Evolutionary conservation across 176 grass and related monocot species (phyloP).

Genomic region (Triticum timopheevii): DNA sequence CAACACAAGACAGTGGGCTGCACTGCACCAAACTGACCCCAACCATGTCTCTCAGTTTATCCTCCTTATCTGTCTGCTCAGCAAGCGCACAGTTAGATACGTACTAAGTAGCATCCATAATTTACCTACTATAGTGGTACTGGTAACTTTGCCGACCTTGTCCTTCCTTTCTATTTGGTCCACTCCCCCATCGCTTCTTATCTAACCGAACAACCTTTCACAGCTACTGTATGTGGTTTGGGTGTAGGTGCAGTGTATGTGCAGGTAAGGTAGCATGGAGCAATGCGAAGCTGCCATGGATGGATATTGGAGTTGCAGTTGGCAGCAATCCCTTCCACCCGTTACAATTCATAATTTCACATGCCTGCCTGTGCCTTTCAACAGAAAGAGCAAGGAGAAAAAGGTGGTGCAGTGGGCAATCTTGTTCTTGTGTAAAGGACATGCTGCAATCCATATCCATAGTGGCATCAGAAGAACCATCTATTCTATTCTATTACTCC

Average conservation of each 20-base stretch:
- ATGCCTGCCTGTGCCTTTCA: constrained; percentile 25
- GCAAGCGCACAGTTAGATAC: neutral
- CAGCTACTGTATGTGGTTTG: neutral
- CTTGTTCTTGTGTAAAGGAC: neutral
- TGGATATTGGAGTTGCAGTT: neutral
- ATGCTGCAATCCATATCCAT: neutral
- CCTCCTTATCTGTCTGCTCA: constrained; percentile 32
- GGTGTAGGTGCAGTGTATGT: neutral
- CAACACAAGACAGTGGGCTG: neutral
- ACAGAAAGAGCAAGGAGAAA: neutral
- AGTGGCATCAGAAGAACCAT: constrained; percentile 2
- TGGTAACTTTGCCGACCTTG: constrained; percentile 5
- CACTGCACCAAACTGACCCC: neutral
- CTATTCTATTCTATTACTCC: no score
- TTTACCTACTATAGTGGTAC: neutral
- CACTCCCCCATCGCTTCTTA: neutral
- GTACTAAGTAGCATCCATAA: neutral
- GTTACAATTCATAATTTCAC: neutral
- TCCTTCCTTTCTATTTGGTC: constrained; percentile 10
- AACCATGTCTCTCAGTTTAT: constrained; percentile 21
- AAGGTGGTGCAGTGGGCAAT: neutral
- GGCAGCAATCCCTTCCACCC: no score
- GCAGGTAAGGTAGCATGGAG: neutral
- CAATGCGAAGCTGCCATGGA: constrained; percentile 14
- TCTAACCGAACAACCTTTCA: constrained; percentile 10